phyloP scores from a whole-genome alignment of 2,329 filamentous ascomycete genomes.

The Penicillium sp. region DNA sequence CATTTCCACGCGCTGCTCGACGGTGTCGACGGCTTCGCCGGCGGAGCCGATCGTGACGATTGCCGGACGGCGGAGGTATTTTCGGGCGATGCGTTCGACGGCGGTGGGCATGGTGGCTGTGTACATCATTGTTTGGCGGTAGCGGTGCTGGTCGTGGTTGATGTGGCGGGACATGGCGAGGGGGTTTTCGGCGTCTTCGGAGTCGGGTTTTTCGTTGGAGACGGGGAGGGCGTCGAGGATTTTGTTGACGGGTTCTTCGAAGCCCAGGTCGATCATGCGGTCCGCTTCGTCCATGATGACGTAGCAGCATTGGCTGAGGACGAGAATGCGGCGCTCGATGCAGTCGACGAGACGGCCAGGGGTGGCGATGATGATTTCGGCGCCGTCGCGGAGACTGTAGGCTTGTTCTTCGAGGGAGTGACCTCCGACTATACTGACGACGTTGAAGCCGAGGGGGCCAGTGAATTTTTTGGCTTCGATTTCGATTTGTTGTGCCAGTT shows the following conservation, averaged over 20 bases:
- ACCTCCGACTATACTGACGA: slow-evolving; percentile 95
- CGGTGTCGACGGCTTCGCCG: slow-evolving; percentile 92
- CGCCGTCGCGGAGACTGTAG: slow-evolving; percentile 79
- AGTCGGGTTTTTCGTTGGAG: slow-evolving; percentile 88
- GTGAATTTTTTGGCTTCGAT: slow-evolving; percentile 89
- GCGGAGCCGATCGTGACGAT: slow-evolving; percentile 90
- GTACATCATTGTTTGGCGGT: slow-evolving; percentile 99
- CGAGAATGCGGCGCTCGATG: slow-evolving; percentile 86
- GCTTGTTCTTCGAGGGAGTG: slow-evolving; percentile 91
- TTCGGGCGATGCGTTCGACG: slow-evolving; percentile 91
- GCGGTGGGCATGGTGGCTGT: slow-evolving; percentile 92
- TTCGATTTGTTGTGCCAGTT: slow-evolving; percentile 95
- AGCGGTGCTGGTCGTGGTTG: slow-evolving; percentile 67
- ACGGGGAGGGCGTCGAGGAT: slow-evolving; percentile 92
- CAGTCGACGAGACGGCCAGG: slow-evolving; percentile 94
- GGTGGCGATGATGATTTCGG: slow-evolving; percentile 97
- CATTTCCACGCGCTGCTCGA: slow-evolving; percentile 94
- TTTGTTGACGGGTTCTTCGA: slow-evolving; percentile 94
- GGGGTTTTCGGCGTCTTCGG: slow-evolving; percentile 78
- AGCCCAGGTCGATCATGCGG: slow-evolving; percentile 96
- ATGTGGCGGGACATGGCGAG: too few relatives aligned
- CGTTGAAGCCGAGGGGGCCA: slow-evolving; percentile 78
- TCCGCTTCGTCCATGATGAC: slow-evolving; percentile 99
- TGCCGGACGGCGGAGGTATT: slow-evolving; percentile 85
- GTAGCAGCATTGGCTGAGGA: slow-evolving; percentile 93